Percentiles rank a stretch among this genome's conserved stretches.
These are phyloP conservation scores for Leavenworthia alabamica DNA, from an alignment of 345 rosid species.

Conservation along the genomic window DNA sequence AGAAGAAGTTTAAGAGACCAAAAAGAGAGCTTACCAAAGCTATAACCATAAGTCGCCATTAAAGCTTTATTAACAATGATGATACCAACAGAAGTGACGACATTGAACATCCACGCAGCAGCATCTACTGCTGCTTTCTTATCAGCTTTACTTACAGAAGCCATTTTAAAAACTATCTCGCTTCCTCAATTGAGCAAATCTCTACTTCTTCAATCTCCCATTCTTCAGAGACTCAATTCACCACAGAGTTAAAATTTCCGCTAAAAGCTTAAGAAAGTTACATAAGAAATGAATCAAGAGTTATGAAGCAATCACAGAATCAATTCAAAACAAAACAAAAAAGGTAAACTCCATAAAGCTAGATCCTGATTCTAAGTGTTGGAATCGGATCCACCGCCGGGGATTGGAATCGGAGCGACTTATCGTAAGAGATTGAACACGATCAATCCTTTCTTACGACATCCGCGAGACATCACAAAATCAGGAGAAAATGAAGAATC, in stretches of 20 bases:
- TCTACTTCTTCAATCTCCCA: constrained; percentile 30
- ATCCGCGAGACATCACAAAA: no score
- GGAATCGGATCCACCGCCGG: constrained; percentile 14
- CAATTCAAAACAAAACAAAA: background rate
- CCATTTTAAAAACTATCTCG: constrained; percentile 29
- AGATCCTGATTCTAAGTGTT: background rate
- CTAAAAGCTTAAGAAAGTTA: background rate
- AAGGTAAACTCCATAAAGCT: background rate
- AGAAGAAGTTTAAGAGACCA: background rate
- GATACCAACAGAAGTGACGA: constrained; percentile 94
- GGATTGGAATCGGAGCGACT: background rate
- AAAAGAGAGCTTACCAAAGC: constrained; percentile 55
- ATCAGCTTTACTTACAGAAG: constrained; percentile 66
- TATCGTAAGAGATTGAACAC: background rate
- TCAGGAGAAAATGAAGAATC: no score
- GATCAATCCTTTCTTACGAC: no score
- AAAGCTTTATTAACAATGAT: constrained; percentile 93
- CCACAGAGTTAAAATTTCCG: background rate
- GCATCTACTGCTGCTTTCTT: constrained; percentile 81
- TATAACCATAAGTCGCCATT: constrained; percentile 96
- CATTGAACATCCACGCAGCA: constrained; percentile 98
- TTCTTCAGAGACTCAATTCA: no score
- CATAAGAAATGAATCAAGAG: background rate
- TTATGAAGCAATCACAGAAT: background rate
- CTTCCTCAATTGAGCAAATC: constrained; percentile 1